These are phyloP conservation scores for Salix dunnii DNA, from an alignment of 345 rosid species.

Conservation along the genomic window DNA sequence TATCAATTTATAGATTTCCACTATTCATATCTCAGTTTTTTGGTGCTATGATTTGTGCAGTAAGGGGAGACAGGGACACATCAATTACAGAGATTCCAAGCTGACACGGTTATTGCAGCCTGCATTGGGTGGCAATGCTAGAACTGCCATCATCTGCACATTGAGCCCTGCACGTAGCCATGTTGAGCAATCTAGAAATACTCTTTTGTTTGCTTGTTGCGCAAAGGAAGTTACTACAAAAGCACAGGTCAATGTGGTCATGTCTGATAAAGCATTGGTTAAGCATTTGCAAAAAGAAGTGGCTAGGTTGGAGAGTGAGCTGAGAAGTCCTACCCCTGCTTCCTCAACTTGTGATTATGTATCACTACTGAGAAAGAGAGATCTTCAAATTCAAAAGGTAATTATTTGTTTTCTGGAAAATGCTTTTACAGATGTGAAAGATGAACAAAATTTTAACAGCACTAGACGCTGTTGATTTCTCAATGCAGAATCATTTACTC, in stretches of 20 bases:
- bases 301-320: slow-evolving; percentile 90
- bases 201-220: slow-evolving; percentile 92
- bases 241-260: slow-evolving; percentile 94
- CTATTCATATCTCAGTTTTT: slow-evolving; percentile 6
- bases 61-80: slow-evolving; percentile 88
- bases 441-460: background rate
- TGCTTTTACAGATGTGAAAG: background rate
- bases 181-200: slow-evolving; percentile 97
- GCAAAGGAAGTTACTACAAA: slow-evolving; percentile 96
- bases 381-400: slow-evolving; percentile 92
- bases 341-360: slow-evolving; percentile 56
- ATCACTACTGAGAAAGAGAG: slow-evolving; percentile 71
- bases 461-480: background rate
- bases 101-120: slow-evolving; percentile 92
- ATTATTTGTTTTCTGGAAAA: background rate
- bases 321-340: slow-evolving; percentile 63
- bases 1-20: background rate
- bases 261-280: slow-evolving; percentile 98
- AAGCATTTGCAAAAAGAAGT: slow-evolving; percentile 88
- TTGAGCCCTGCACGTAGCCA: slow-evolving; percentile 95
- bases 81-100: slow-evolving; percentile 95
- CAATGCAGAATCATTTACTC: background rate
- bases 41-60: slow-evolving; percentile 44
- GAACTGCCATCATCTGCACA: slow-evolving; percentile 94
- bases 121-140: slow-evolving; percentile 93